Conservation (phyloP, 768 basidiomycete species). For the Amanita molliuscula region DNA sequence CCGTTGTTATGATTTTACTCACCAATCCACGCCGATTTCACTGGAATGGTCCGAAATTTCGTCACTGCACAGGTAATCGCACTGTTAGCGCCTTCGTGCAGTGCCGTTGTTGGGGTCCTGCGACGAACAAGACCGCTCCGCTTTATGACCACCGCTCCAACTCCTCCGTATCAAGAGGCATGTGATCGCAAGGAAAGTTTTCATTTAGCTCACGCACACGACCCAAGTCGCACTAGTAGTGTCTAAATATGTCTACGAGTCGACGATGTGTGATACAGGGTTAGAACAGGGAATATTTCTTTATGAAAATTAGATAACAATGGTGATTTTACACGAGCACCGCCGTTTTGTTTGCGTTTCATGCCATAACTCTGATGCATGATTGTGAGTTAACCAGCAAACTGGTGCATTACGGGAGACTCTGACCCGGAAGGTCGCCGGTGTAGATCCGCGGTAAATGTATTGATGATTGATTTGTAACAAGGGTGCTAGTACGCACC, state of each 20-base stretch:
- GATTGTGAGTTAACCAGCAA: neutral
- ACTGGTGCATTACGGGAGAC: neutral
- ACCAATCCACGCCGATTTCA: neutral
- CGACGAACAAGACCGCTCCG: neutral
- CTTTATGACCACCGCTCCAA: neutral
- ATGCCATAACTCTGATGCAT: neutral
- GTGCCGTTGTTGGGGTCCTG: neutral
- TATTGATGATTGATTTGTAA: neutral
- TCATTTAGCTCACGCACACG: neutral
- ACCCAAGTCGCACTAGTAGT: slow-evolving; percentile 2
- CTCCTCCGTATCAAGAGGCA: slow-evolving; percentile 1
- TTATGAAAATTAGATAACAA: neutral
- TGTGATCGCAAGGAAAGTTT: slow-evolving; percentile 1
- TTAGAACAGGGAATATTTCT: neutral
- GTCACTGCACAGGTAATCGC: neutral
- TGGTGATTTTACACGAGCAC: neutral
- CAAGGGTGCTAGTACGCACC: neutral
- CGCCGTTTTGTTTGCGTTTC: neutral
- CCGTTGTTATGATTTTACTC: neutral
- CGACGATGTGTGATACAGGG: neutral
- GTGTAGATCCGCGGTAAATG: neutral
- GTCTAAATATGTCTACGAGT: slow-evolving; percentile 1
- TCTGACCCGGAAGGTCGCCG: neutral
- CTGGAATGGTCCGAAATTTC: neutral
- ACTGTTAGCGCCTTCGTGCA: neutral